Conservation (phyloP, 768 basidiomycete species). For the Gymnopilus dilepis region DNA sequence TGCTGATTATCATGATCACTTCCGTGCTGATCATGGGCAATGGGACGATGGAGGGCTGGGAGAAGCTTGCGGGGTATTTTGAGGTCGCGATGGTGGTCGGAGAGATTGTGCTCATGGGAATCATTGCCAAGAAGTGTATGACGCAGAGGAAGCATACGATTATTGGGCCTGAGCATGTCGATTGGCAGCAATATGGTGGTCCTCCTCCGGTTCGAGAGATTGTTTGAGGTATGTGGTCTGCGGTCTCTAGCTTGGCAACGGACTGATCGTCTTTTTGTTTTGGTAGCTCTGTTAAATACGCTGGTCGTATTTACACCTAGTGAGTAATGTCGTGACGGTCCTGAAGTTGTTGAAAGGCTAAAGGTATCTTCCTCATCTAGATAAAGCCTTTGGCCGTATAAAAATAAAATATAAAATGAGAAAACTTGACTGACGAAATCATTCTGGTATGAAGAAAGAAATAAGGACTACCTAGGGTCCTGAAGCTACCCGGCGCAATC, state of each 20-base stretch:
- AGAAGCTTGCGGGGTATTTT: conserved; percentile 29
- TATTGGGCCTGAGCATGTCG: conserved; percentile 18
- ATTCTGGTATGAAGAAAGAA: too few species aligned
- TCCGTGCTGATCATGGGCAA: conserved; percentile 22
- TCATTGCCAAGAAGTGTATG: conserved; percentile 28
- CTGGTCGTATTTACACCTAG: conserved; percentile 7
- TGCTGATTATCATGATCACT: conserved; percentile 24
- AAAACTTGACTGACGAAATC: neutral
- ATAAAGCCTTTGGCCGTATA: neutral
- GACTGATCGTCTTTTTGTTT: neutral
- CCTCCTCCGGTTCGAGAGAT: conserved; percentile 6
- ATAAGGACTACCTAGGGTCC: too few species aligned
- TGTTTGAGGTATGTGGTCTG: neutral
- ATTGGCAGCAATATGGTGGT: conserved; percentile 23
- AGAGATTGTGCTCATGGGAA: conserved; percentile 23
- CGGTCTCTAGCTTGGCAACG: neutral
- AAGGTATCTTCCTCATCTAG: neutral
- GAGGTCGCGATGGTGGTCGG: conserved; percentile 29
- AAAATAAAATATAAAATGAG: neutral
- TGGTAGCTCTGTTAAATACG: neutral
- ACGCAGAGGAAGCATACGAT: conserved; percentile 29
- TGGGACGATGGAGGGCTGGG: conserved; percentile 26
- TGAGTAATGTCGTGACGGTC: neutral
- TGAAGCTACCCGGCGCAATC: too few species aligned
- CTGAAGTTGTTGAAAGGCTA: neutral